A percentile compares a stretch with the other conserved stretches of the same genome.
Conservation (phyloP, 2,329 filamentous ascomycete species). For the Fusarium sterilihyphosum region DNA sequence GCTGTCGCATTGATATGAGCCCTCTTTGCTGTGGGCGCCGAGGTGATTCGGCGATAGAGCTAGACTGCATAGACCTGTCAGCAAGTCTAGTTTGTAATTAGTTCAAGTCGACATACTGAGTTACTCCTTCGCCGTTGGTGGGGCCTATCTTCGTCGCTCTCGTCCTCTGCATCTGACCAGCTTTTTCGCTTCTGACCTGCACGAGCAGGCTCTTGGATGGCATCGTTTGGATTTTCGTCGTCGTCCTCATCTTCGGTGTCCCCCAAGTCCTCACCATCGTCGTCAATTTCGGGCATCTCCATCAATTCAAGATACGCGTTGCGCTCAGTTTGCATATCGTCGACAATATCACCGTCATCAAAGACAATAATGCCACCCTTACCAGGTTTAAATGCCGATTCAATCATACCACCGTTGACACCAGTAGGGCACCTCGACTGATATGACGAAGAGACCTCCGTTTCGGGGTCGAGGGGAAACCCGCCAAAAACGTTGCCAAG, state of each 20-base stretch:
- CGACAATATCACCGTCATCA: constrained; percentile 94
- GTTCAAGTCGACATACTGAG: constrained; percentile 66
- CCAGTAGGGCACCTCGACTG: constrained; percentile 68
- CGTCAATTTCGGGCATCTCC: constrained; percentile 90
- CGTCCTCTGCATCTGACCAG: constrained; percentile 76
- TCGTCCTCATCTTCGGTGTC: constrained; percentile 65
- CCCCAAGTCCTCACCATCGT: constrained; percentile 72
- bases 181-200: constrained; percentile 81
- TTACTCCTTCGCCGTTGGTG: constrained; percentile 87
- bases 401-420: constrained; percentile 77
- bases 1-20: constrained; percentile 64
- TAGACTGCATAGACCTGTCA: constrained; percentile 58
- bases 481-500: constrained; percentile 91
- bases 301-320: constrained; percentile 87
- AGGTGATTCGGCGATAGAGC: constrained; percentile 72
- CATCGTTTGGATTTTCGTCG: constrained; percentile 42
- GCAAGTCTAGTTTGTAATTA: constrained; percentile 16
- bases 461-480: constrained; percentile 64
- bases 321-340: constrained; percentile 77
- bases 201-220: constrained; percentile 50
- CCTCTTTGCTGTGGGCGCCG: constrained; percentile 68
- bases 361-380: constrained; percentile 92
- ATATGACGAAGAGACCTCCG: constrained; percentile 58
- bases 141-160: constrained; percentile 80
- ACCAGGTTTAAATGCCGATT: constrained; percentile 76